Evolutionary conservation across 1,139 yeast genomes (phyloP), one percentile per base, ranked within the genome.

Genomic region (Magnusiomyces tetraspermus): DNA sequence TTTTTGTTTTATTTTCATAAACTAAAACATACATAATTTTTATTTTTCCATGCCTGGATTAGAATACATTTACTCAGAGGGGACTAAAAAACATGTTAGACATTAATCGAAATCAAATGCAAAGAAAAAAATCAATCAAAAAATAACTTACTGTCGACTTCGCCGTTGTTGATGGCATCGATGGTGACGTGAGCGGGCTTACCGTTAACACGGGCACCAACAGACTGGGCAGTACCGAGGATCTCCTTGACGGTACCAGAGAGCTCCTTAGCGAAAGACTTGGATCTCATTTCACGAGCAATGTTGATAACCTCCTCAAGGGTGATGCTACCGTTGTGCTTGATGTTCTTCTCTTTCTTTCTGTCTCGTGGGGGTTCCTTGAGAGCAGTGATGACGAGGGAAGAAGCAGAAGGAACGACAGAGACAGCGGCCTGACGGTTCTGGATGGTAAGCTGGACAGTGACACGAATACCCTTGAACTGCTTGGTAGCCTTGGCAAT

Each of bases 331-430:
- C 99, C 99, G 74, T 84, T 84, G 88, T 92, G 99, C 83, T 90
- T 90, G 76, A 94, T 89, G 81, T 94, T 90, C 94, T 92, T 92
- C 76, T 92, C 98, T 95, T 92, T 92, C 95, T 92, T 92, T 83
- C 97, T 85, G 85, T 92, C 99, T 87, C 99, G 90, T 74, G 96
- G 96, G 70, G 99, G 90, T 82, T 92, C 99, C 85, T 92, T 92
- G 74, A 92, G 84, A 69, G 99, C 99, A 75, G 96, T 88, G 77
- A 92, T 92, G 75, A 92, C 97, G 72, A 92, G 85, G 67, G 98
- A 90, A 58, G 98, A 92, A 67, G 99, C 99, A 74, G 97, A 84
- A 78, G 99, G 99, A 60, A 94, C 99, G 74, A 92, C 97, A 61
- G 97, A 89, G 69, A 95, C 96, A 67, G 86, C 79, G 70, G 99